Percentiles rank a stretch among this genome's conserved stretches.
phyloP scores from a whole-genome alignment of 176 grass and related monocot species.

The Hordeum marinum region DNA sequence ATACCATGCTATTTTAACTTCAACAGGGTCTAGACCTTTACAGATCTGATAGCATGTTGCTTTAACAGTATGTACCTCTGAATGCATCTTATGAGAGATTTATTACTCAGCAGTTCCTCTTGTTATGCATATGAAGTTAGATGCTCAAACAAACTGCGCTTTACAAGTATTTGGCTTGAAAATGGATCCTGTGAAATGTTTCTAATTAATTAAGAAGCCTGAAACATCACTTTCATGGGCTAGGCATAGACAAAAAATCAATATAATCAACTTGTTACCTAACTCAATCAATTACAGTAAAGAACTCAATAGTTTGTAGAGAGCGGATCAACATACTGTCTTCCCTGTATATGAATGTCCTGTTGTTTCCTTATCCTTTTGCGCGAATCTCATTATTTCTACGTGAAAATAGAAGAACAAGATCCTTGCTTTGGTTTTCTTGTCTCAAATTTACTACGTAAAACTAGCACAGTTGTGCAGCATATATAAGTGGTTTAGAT shows the following conservation, averaged over 20 bases:
- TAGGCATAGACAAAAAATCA: not conserved
- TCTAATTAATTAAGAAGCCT: not conserved
- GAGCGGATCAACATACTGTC: conserved; percentile 8
- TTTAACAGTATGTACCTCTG: conserved; percentile 23
- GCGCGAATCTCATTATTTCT: not conserved
- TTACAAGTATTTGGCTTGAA: not conserved
- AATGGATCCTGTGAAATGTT: too few relatives aligned
- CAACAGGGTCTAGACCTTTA: not conserved
- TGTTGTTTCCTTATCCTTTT: not conserved
- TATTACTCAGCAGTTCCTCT: not conserved
- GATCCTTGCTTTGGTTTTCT: not conserved
- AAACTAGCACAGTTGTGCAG: not conserved
- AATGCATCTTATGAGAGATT: conserved; percentile 22
- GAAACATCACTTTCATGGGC: conserved; percentile 7
- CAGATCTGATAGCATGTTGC: conserved; percentile 24
- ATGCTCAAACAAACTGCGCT: conserved; percentile 22
- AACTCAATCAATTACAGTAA: not conserved
- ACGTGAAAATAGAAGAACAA: not conserved
- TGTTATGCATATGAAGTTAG: conserved; percentile 15
- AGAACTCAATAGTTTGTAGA: conserved; percentile 8
- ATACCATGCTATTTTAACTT: conserved; percentile 4
- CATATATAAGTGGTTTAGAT: not conserved
- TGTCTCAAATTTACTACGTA: not conserved
- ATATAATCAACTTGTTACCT: not conserved
- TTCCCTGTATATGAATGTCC: not conserved